Evolutionary conservation across 371 early-diverging fungal genomes (phyloP), one percentile per base, ranked within the genome.

Genomic region (Dichotomocladium elegans): DNA sequence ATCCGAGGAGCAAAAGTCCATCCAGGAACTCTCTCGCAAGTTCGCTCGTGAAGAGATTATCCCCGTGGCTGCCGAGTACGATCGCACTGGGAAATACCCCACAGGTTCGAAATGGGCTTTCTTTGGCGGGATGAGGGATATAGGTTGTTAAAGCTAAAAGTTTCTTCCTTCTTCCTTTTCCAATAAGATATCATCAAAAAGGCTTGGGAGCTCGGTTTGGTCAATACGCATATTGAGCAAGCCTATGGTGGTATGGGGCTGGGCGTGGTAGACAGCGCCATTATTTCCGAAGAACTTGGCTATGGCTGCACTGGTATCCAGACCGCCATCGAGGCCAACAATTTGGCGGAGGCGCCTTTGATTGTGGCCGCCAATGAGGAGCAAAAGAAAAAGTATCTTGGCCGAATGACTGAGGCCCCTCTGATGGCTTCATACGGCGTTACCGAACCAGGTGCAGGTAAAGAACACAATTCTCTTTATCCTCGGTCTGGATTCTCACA

Each of bases 311-410:
- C 92, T 12, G 98, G 66, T 48, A 95, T 97, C 58, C 95, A 95
- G 65, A 97, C 98, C 1, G 98, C 98, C 35, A 93, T 94, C 45
- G 96, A 96, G 65, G 98, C 96, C 24, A 97, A 97, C 70, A 88
- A 89, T 4, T 77, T 97, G 6, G 98, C 96, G 29, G 87, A 97
- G 72, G 96, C 98, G 0, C 96, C 95, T 3, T 77, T 96, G 43
- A 77, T 95, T 46, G 79, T 96, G 8, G 94, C 94, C 30, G 96
- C 89, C 51, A 90, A 75, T 66, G 88, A 90, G 25, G 79, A 57
- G 2, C 91, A 89, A 58, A 93, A 93, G 82, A 88, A 89, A 57
- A 93, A 93, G 74, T 93, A 92, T 63, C 78, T 93, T 26, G 96
- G 96, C 26, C 84, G 98, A 33, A 96, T 97, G 98, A 86, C 89